Conservation (phyloP, 768 basidiomycete genomes). For the Termitomyces sp. region DNA sequence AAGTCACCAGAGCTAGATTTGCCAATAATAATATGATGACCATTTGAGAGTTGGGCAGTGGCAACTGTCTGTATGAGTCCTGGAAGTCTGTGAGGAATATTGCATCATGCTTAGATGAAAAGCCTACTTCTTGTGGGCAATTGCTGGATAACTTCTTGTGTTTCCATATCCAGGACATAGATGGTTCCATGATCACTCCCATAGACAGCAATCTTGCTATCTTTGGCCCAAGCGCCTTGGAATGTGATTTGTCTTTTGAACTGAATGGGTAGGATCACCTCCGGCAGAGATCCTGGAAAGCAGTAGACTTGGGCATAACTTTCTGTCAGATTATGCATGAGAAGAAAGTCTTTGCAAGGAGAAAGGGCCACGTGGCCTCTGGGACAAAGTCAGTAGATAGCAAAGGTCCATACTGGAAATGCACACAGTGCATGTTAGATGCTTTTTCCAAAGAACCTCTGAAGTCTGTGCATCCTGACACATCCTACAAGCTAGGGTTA, state of each 20-base stretch:
- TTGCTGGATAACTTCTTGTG: background rate
- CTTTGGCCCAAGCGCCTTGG: constrained; percentile 8
- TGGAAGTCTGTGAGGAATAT: background rate
- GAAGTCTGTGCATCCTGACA: constrained; percentile 11
- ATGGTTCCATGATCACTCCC: constrained; percentile 5
- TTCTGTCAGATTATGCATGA: background rate
- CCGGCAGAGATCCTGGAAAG: too few relatives aligned
- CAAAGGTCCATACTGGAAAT: too few relatives aligned
- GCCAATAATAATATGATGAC: background rate
- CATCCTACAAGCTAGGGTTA: background rate
- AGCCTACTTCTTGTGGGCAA: background rate
- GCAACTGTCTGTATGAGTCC: background rate
- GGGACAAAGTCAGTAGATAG: too few relatives aligned
- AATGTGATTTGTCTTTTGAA: background rate
- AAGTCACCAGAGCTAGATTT: background rate
- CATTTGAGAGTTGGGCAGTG: background rate
- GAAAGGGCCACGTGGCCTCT: too few relatives aligned
- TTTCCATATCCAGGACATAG: background rate
- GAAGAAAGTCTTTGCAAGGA: background rate
- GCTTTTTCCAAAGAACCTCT: constrained; percentile 6
- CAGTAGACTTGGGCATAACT: constrained; percentile 2
- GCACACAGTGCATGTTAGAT: constrained; percentile 6
- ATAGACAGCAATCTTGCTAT: constrained; percentile 7
- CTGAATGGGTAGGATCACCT: too few relatives aligned
- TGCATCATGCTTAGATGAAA: background rate